These are phyloP conservation scores for Straminergon stramineum DNA, from an alignment of 225 moss, liverwort and hornwort genomes.

Conservation along the genomic window DNA sequence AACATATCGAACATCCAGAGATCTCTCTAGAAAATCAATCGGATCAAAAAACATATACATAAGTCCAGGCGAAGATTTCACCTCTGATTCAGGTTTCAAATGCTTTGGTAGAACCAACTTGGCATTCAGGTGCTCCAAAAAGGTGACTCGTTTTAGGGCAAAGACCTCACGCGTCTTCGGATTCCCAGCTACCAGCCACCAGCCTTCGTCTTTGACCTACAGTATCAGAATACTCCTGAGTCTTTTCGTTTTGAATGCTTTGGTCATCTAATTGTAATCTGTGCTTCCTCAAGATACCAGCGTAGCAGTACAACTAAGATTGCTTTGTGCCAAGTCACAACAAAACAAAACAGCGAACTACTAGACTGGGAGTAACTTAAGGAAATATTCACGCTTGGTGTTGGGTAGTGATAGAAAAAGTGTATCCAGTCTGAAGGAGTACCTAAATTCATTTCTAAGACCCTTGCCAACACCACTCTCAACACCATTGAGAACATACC, in stretches of 20 bases:
- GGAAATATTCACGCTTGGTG: background rate
- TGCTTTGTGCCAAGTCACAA: background rate
- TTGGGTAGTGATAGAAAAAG: background rate
- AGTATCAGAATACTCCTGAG: background rate
- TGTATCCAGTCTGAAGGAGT: background rate
- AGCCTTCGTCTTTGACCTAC: conserved; percentile 98
- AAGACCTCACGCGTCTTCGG: conserved; percentile 68
- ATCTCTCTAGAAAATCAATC: background rate
- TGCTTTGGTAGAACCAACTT: conserved; percentile 58
- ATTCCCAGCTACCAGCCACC: conserved; percentile 94
- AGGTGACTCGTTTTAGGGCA: conserved; percentile 80
- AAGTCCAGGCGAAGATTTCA: background rate
- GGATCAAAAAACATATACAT: background rate
- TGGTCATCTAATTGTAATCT: background rate
- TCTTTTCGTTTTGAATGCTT: background rate
- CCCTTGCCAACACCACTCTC: background rate
- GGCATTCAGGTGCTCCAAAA: conserved; percentile 61
- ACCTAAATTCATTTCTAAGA: background rate
- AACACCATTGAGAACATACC: background rate
- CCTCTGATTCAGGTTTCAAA: conserved; percentile 45
- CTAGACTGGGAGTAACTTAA: background rate
- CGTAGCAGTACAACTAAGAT: background rate
- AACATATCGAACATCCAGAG: background rate
- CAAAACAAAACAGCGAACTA: background rate
- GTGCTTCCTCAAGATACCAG: background rate